Evolutionary conservation across 805 yeast genomes (phyloP), one percentile per base, ranked within the genome.

Genomic region (Starmerella apicola): DNA sequence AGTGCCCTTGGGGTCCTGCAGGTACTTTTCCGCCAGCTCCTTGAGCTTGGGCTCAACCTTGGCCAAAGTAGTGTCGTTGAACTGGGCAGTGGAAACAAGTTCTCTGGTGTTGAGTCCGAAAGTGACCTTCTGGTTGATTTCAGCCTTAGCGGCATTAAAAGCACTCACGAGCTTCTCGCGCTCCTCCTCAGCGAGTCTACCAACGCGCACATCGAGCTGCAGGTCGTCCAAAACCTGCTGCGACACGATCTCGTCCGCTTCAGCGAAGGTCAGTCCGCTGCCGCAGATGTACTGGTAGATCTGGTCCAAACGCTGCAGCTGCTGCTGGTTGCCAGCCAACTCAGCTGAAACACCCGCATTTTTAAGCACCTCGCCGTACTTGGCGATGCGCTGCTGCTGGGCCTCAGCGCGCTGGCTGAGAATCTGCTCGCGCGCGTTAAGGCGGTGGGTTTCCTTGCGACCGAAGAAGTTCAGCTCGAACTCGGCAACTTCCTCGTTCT

Each of bases 381-480:
- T 40, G 0, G 55, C 46, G 13, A 52, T 44, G 33, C 59, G 55
- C 10, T 50, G 44, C 5, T 41, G 51, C 44, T 76, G 67, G 29
- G 59, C 57, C 3, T 42, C 51, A 34, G 64, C 64, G 53, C 80
- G 70, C 32, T 57, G 56, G 24, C 61, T 53, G 23, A 64, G 54
- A 4, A 54, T 59, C 35, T 64, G 55, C 34, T 68, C 51, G 32
- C 80, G 61, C n/a, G 61, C 66, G 12, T 76, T 76, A 49, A 70
- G 71, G 7, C 68, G 71, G 32, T 75, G 61, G 38, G 63, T 66
- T 53, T 80, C 83, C 55, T 81, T 80, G 60, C 94, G 72, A 3
- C 76, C 67, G 68, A 78, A 65, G 48, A 68, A 69, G 10, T 64
- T 64, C 53, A 68, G 75, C 59, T 83, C 95, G 32, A 63, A 62